Conservation (phyloP, 2,329 filamentous ascomycete species). For the Microsporum ferrugineum region DNA sequence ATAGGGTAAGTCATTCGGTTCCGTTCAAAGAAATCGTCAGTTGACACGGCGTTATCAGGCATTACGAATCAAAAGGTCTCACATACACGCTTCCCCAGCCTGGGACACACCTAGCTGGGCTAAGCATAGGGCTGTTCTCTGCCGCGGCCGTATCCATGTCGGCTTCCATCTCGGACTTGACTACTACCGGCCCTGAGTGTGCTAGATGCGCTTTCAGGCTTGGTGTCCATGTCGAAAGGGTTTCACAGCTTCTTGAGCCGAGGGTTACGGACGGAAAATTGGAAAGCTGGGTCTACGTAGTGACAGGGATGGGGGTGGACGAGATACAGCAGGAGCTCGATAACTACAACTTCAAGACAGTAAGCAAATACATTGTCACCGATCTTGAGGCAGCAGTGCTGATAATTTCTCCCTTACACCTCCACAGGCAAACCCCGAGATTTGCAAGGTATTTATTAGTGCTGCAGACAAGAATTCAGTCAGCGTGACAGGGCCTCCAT, state of each 20-base stretch:
- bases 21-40: not conserved
- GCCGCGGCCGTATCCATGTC: too few species aligned
- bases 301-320: not conserved
- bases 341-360: not conserved
- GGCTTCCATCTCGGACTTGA: too few species aligned
- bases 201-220: conserved; percentile 32
- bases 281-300: conserved; percentile 16
- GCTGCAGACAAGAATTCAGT: conserved; percentile 15
- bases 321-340: not conserved
- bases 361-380: too few species aligned
- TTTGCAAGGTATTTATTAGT: conserved; percentile 19
- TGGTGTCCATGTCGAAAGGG: conserved; percentile 33
- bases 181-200: too few species aligned
- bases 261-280: conserved; percentile 22
- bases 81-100: too few species aligned
- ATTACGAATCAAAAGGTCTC: not conserved
- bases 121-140: too few species aligned
- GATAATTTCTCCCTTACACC: too few species aligned
- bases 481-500: conserved; percentile 21
- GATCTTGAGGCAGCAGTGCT: too few species aligned
- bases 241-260: conserved; percentile 21
- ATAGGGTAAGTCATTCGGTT: conserved; percentile 32
- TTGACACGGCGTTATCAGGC: not conserved
- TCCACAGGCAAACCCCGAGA: conserved; percentile 5
- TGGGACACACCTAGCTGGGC: too few species aligned